Percentiles rank a stretch among this genome's conserved stretches.
phyloP scores from a whole-genome alignment of 352 stramenopile genomes.

The Phytophthora megakarya region DNA sequence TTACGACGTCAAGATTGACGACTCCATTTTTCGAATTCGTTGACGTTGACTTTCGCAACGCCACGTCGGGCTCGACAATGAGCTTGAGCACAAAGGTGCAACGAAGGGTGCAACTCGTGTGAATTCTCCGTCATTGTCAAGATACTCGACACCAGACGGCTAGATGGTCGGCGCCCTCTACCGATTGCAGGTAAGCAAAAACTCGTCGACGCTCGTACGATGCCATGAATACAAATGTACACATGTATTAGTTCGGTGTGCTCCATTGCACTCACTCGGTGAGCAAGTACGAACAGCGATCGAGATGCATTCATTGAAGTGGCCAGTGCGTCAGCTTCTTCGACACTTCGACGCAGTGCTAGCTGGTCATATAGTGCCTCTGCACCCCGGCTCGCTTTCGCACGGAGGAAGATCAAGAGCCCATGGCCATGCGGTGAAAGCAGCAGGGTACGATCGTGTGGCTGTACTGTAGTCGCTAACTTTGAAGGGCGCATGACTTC shows the following conservation, averaged over 20 bases:
- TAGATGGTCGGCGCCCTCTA: neutral
- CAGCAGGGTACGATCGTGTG: conserved; percentile 21
- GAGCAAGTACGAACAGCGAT: conserved; percentile 1
- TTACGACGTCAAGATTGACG: neutral
- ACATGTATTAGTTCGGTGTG: conserved; percentile 12
- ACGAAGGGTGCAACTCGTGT: neutral
- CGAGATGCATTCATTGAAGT: conserved; percentile 15
- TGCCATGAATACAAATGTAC: too few relatives aligned
- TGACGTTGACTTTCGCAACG: neutral
- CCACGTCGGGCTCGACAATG: conserved; percentile 8
- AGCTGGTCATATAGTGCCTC: neutral
- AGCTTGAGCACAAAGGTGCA: neutral
- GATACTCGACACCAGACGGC: neutral
- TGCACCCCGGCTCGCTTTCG: neutral
- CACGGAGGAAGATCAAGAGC: conserved; percentile 13
- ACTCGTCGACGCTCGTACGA: conserved; percentile 2
- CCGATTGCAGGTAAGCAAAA: conserved; percentile 12
- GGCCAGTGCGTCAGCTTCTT: conserved; percentile 5
- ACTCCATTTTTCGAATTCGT: neutral
- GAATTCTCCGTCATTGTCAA: conserved; percentile 4
- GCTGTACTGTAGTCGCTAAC: conserved; percentile 3
- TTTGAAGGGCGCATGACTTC: conserved; percentile 9
- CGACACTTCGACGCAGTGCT: conserved; percentile 3
- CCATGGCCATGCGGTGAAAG: conserved; percentile 20
- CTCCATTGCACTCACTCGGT: neutral